These are phyloP conservation scores for Ananas comosus DNA, from an alignment of 176 grass and related monocot genomes.

Conservation along the genomic window DNA sequence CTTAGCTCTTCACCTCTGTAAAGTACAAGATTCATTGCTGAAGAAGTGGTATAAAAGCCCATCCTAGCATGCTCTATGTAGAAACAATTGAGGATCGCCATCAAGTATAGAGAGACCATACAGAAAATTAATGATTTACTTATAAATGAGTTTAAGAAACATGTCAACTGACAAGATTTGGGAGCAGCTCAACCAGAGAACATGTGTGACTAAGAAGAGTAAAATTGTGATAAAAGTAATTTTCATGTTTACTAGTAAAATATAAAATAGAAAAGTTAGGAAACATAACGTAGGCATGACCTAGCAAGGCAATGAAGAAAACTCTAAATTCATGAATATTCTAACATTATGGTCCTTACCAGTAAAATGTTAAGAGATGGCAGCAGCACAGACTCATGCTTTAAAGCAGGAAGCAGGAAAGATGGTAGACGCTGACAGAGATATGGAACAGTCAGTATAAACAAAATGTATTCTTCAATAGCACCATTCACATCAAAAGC, in stretches of 20 bases:
- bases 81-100: too few species aligned
- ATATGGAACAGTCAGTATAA: constrained; percentile 80
- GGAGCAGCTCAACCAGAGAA: too few species aligned
- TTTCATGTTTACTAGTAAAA: not conserved
- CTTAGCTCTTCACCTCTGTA: too few species aligned
- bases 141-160: too few species aligned
- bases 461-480: constrained; percentile 47
- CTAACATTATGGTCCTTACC: constrained; percentile 44
- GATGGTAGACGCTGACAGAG: constrained; percentile 57
- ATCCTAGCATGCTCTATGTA: too few species aligned
- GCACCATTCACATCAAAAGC: constrained; percentile 33
- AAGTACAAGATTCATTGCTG: too few species aligned
- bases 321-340: not conserved
- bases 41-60: too few species aligned
- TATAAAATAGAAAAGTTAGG: too few species aligned
- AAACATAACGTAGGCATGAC: too few species aligned
- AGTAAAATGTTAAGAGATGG: constrained; percentile 58
- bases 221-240: not conserved
- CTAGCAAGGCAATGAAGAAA: not conserved
- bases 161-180: too few species aligned
- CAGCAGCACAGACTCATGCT: constrained; percentile 57
- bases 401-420: constrained; percentile 68
- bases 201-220: not conserved
- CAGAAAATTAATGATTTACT: too few species aligned
- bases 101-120: too few species aligned